These are phyloP conservation scores for Aspergillus incahuasiensis DNA, from an alignment of 495 filamentous ascomycete genomes.

Conservation along the genomic window DNA sequence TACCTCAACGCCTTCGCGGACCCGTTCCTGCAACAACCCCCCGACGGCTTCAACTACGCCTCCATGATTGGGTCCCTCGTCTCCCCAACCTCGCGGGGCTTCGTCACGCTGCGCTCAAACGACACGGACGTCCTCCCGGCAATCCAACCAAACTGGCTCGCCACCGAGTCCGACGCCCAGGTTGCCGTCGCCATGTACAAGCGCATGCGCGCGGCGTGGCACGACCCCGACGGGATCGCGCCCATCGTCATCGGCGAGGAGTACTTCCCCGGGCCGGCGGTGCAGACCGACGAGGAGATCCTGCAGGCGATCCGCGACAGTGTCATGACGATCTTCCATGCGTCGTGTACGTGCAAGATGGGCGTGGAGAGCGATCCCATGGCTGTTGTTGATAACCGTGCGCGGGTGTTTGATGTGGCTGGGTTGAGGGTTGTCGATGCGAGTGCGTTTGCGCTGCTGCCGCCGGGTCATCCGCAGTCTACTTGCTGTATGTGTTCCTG, in stretches of 20 bases:
- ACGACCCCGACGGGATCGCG: slow-evolving; percentile 28
- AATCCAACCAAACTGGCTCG: slow-evolving; percentile 54
- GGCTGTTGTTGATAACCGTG: slow-evolving; percentile 51
- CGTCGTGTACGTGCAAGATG: slow-evolving; percentile 48
- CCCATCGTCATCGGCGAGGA: slow-evolving; percentile 33
- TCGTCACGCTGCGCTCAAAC: slow-evolving; percentile 44
- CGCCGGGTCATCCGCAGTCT: slow-evolving; percentile 52
- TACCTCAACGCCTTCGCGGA: slow-evolving; percentile 40
- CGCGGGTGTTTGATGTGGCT: slow-evolving; percentile 46
- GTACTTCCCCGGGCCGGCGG: slow-evolving; percentile 47
- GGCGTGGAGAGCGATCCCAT: slow-evolving; percentile 36
- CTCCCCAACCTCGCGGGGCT: slow-evolving; percentile 47
- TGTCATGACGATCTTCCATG: slow-evolving; percentile 50
- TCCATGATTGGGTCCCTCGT: slow-evolving; percentile 35
- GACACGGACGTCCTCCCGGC: slow-evolving; percentile 41
- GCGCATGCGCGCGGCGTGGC: slow-evolving; percentile 39
- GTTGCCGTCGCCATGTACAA: slow-evolving; percentile 48
- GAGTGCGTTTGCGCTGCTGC: slow-evolving; percentile 50
- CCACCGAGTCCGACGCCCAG: slow-evolving; percentile 47
- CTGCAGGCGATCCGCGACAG: slow-evolving; percentile 35
- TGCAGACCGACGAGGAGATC: slow-evolving; percentile 50
- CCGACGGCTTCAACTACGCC: slow-evolving; percentile 28
- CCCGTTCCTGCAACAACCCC: slow-evolving; percentile 12
- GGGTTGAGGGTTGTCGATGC: slow-evolving; percentile 57
- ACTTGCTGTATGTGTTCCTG: slow-evolving; percentile 39